A percentile compares a stretch with the other conserved stretches of the same genome.
phyloP scores from a whole-genome alignment of 768 basidiomycete species.

The Auriscalpium vulgare region DNA sequence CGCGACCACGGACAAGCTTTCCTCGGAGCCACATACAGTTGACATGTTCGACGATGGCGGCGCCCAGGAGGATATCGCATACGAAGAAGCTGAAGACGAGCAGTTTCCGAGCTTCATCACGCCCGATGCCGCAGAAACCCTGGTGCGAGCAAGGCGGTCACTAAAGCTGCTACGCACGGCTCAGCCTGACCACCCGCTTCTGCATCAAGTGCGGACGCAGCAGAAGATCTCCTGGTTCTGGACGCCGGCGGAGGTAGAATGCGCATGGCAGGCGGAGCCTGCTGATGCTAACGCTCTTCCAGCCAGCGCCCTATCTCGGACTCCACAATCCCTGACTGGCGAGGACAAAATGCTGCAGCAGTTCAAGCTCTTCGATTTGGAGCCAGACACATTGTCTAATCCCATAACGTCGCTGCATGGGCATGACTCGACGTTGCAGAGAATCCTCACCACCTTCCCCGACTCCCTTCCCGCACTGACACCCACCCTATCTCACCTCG shows the following conservation, averaged over 20 bases:
- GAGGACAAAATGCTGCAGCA: constrained; percentile 4
- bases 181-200: constrained; percentile 52
- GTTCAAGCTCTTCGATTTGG: constrained; percentile 57
- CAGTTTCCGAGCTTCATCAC: constrained; percentile 61
- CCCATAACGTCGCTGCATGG: constrained; percentile 20
- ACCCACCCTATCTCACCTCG: constrained; percentile 56
- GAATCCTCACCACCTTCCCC: constrained; percentile 56
- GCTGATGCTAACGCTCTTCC: background rate
- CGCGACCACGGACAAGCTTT: background rate
- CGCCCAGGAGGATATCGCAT: constrained; percentile 32
- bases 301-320: background rate
- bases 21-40: background rate
- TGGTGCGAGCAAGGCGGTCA: constrained; percentile 64
- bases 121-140: constrained; percentile 35
- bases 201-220: constrained; percentile 22
- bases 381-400: constrained; percentile 41
- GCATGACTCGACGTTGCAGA: constrained; percentile 26
- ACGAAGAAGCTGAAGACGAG: constrained; percentile 21
- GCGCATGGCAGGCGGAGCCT: constrained; percentile 30
- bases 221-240: constrained; percentile 52
- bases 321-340: too few relatives aligned
- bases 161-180: constrained; percentile 57
- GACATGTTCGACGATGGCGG: constrained; percentile 32
- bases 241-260: constrained; percentile 44
- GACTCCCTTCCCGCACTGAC: constrained; percentile 48